These are phyloP conservation scores for Galerina marginata DNA, from an alignment of 768 basidiomycete species.

Conservation along the genomic window DNA sequence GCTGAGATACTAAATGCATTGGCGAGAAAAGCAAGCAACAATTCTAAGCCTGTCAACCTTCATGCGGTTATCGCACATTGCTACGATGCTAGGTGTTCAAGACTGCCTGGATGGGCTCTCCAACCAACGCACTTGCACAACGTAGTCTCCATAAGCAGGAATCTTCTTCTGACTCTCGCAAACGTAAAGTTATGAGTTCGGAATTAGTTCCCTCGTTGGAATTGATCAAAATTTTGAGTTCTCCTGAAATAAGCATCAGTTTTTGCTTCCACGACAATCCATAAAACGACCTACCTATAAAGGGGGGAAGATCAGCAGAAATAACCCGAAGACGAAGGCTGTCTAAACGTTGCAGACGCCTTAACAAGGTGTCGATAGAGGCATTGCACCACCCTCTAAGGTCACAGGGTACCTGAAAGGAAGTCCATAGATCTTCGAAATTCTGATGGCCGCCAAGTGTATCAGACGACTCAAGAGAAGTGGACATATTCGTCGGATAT, in stretches of 20 bases:
- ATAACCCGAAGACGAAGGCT: constrained; percentile 52
- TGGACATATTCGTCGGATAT: constrained; percentile 54
- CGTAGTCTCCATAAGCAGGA: constrained; percentile 77
- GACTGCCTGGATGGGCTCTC: constrained; percentile 17
- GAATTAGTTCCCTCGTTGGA: constrained; percentile 18
- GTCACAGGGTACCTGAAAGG: constrained; percentile 43
- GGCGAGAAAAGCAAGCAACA: background rate
- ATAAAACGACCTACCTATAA: constrained; percentile 51
- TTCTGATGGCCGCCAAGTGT: constrained; percentile 22
- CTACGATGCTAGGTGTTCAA: constrained; percentile 12
- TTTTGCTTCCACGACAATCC: constrained; percentile 18
- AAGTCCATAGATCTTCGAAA: constrained; percentile 66
- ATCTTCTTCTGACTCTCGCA: constrained; percentile 70
- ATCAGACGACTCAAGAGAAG: constrained; percentile 17
- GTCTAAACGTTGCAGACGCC: constrained; percentile 54
- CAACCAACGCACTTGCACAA: constrained; percentile 49
- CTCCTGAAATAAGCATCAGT: constrained; percentile 47
- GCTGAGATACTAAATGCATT: too few relatives aligned
- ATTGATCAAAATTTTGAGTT: constrained; percentile 63
- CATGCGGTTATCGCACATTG: background rate
- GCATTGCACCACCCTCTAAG: constrained; percentile 74
- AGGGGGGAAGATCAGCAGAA: constrained; percentile 59
- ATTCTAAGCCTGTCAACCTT: background rate
- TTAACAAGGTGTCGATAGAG: constrained; percentile 58
- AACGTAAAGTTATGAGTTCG: constrained; percentile 49